Evolutionary conservation across 1,284 basidiomycete genomes (phyloP).

Genomic region (Flammula alnicola): DNA sequence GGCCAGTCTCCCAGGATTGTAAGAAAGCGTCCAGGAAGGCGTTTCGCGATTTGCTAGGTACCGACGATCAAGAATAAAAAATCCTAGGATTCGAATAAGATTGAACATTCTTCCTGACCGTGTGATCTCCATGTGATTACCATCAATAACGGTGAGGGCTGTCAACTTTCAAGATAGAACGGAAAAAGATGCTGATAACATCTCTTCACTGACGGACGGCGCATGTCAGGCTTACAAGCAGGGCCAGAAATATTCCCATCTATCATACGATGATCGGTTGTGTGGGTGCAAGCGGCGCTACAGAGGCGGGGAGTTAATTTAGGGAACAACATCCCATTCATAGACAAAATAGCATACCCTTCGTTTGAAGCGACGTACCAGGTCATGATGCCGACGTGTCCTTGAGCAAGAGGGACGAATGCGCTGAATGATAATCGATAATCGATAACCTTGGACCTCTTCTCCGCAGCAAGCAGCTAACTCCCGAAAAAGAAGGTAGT

Average conservation of each 20-base stretch:
- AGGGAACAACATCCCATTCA: not conserved
- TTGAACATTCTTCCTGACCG: slow-evolving; percentile 9
- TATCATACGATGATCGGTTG: slow-evolving; percentile 9
- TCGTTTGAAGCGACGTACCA: too few species aligned
- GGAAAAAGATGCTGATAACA: not conserved
- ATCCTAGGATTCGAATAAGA: not conserved
- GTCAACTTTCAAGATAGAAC: slow-evolving; percentile 6
- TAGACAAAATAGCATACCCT: too few species aligned
- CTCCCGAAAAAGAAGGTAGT: too few species aligned
- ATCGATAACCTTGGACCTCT: too few species aligned
- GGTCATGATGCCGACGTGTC: too few species aligned
- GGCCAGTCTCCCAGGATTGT: not conserved
- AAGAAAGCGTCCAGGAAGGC: not conserved
- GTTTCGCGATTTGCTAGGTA: not conserved
- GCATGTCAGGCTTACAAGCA: not conserved
- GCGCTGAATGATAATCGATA: too few species aligned
- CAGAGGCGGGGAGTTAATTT: slow-evolving; percentile 9
- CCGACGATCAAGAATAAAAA: not conserved
- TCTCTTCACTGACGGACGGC: not conserved
- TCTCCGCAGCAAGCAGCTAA: too few species aligned
- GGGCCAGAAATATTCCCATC: slow-evolving; percentile 4
- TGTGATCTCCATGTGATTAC: slow-evolving; percentile 12
- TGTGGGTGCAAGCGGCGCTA: slow-evolving; percentile 1
- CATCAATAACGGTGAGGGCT: slow-evolving; percentile 5
- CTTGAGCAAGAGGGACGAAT: too few species aligned